These are phyloP conservation scores for Camelina laxa DNA, from an alignment of 345 rosid species.

Conservation along the genomic window DNA sequence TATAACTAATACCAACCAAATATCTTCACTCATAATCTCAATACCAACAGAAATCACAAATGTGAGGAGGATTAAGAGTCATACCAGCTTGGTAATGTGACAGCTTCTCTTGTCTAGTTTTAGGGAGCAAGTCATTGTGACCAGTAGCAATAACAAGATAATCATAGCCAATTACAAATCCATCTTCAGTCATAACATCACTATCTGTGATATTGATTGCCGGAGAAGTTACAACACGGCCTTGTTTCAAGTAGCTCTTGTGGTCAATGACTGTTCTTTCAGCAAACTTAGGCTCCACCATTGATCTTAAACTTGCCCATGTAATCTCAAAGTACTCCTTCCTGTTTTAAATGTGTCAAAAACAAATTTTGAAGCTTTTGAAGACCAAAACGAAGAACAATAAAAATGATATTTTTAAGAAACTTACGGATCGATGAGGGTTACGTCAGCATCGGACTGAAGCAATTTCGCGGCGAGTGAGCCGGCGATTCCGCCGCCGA, in stretches of 20 bases:
- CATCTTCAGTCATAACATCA: conserved; percentile 65
- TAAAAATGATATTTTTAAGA: not conserved
- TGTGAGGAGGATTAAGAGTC: not conserved
- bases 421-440: conserved; percentile 70
- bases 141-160: conserved; percentile 90
- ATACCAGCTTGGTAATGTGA: conserved; percentile 60
- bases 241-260: conserved; percentile 63
- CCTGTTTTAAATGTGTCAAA: conserved; percentile 48
- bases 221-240: conserved; percentile 60
- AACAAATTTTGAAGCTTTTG: not conserved
- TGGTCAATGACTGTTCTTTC: conserved; percentile 75
- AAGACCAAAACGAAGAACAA: not conserved
- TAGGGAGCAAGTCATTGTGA: conserved; percentile 59
- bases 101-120: conserved; percentile 63
- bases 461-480: conserved; percentile 59
- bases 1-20: too few species aligned
- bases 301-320: conserved; percentile 80
- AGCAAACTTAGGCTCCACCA: conserved; percentile 84
- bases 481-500: conserved; percentile 76
- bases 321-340: conserved; percentile 92
- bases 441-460: conserved; percentile 61
- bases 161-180: conserved; percentile 55
- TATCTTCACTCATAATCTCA: not conserved
- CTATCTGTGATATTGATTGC: conserved; percentile 63
- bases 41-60: not conserved